A percentile compares a stretch with the other conserved stretches of the same genome.
These are phyloP conservation scores for Citeromyces siamensis DNA, from an alignment of 1,139 yeast species.

Conservation along the genomic window DNA sequence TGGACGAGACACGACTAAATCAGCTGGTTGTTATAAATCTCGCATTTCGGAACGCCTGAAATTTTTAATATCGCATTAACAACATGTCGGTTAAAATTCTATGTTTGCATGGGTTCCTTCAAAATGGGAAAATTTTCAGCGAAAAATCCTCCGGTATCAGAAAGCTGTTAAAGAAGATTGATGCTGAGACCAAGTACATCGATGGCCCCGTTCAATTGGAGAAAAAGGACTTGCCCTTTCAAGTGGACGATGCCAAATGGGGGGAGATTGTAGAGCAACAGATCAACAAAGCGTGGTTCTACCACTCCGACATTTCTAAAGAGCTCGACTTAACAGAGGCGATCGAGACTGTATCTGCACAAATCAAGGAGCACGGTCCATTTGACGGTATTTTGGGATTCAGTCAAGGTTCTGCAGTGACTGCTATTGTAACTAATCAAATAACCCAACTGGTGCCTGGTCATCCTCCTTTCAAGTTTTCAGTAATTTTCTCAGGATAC, in stretches of 20 bases:
- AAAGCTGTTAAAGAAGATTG: slow-evolving; percentile 52
- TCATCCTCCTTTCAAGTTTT: slow-evolving; percentile 40
- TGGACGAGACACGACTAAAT: too few relatives aligned
- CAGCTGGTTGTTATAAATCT: too few relatives aligned
- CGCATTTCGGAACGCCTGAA: too few relatives aligned
- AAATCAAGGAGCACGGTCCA: slow-evolving; percentile 66
- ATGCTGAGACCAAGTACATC: slow-evolving; percentile 60
- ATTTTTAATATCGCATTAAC: neutral
- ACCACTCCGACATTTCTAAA: slow-evolving; percentile 24
- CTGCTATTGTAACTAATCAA: slow-evolving; percentile 40
- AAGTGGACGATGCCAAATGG: slow-evolving; percentile 21
- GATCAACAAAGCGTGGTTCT: slow-evolving; percentile 44
- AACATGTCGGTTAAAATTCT: slow-evolving; percentile 16
- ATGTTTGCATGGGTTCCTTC: slow-evolving; percentile 27
- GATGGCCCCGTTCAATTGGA: slow-evolving; percentile 63
- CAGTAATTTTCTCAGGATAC: slow-evolving; percentile 71
- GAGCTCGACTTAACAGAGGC: slow-evolving; percentile 29
- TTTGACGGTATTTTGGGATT: slow-evolving; percentile 84
- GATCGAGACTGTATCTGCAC: slow-evolving; percentile 35
- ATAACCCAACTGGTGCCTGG: slow-evolving; percentile 19
- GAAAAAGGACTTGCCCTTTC: slow-evolving; percentile 59
- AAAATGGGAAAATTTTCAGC: slow-evolving; percentile 64
- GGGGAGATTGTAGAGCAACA: slow-evolving; percentile 25
- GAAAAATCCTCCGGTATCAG: slow-evolving; percentile 73
- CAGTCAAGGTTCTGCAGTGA: slow-evolving; percentile 88